phyloP scores from a whole-genome alignment of 2,329 filamentous ascomycete genomes.

The Colletotrichum liaoningense region DNA sequence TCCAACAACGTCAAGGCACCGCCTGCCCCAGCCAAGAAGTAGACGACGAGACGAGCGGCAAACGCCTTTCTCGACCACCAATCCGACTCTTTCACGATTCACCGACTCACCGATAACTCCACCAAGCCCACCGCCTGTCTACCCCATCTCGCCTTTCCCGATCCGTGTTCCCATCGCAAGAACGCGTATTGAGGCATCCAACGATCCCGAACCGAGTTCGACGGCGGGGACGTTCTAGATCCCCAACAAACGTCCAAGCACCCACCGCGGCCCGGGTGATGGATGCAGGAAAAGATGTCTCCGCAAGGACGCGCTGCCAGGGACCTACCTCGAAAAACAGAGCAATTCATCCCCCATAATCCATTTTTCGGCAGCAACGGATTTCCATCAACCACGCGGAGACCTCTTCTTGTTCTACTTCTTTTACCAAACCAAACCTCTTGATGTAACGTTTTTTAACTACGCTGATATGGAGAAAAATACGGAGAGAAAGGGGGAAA shows the following conservation, averaged over 20 bases:
- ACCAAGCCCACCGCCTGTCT: background rate
- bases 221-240: background rate
- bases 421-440: background rate
- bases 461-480: slow-evolving; percentile 12
- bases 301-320: slow-evolving; percentile 5
- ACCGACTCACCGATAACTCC: background rate
- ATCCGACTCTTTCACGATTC: slow-evolving; percentile 2
- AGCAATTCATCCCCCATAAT: background rate
- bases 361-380: background rate
- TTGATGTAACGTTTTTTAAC: slow-evolving; percentile 28
- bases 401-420: slow-evolving; percentile 14
- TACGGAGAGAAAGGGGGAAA: background rate
- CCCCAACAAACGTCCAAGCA: background rate
- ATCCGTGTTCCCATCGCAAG: slow-evolving; percentile 1
- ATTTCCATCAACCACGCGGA: background rate
- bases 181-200: slow-evolving; percentile 13
- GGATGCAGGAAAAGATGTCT: slow-evolving; percentile 20
- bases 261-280: background rate
- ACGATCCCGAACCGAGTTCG: slow-evolving; percentile 3
- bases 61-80: background rate
- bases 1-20: slow-evolving; percentile 85
- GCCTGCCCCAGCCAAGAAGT: slow-evolving; percentile 66
- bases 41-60: slow-evolving; percentile 39
- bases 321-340: background rate
- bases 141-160: background rate